These are phyloP conservation scores for Periconia sp. DNA, from an alignment of 2,329 filamentous ascomycete genomes.

Conservation along the genomic window DNA sequence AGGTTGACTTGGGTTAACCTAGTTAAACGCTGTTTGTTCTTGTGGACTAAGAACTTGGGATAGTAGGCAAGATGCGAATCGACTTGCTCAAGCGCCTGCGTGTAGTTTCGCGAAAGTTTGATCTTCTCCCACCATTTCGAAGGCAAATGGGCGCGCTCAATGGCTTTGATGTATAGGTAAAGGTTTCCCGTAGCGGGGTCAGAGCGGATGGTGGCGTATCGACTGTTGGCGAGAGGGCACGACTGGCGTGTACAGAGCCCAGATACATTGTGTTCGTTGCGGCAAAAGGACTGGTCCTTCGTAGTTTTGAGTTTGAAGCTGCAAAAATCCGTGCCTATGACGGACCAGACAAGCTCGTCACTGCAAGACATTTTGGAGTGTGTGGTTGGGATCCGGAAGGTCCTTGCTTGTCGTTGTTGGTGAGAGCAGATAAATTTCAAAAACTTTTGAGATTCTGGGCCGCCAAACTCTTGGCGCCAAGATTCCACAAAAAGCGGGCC, in stretches of 20 bases:
- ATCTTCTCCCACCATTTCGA: conserved; percentile 94
- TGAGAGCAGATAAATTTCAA: neutral
- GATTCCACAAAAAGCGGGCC: neutral
- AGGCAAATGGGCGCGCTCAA: conserved; percentile 71
- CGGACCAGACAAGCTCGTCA: conserved; percentile 66
- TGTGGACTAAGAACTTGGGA: conserved; percentile 84
- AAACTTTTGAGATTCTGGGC: conserved; percentile 1
- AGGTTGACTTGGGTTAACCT: conserved; percentile 90
- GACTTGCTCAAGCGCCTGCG: conserved; percentile 83
- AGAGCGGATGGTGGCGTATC: conserved; percentile 88
- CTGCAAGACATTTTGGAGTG: conserved; percentile 24
- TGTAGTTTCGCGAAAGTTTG: conserved; percentile 86
- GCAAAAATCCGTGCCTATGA: conserved; percentile 95
- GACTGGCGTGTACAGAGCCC: conserved; percentile 84
- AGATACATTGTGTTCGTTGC: conserved; percentile 81
- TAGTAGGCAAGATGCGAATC: conserved; percentile 69
- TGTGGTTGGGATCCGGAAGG: neutral
- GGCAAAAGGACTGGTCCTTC: conserved; percentile 57
- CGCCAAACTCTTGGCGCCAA: conserved; percentile 13
- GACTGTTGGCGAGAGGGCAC: conserved; percentile 86
- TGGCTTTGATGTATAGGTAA: conserved; percentile 95
- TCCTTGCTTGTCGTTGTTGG: conserved; percentile 7
- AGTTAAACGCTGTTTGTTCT: conserved; percentile 90
- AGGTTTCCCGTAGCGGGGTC: conserved; percentile 78
- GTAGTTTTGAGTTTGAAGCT: conserved; percentile 82